Percentiles rank a stretch among this genome's conserved stretches.
Evolutionary conservation across 176 grass and related monocot species (phyloP).

Genomic region (Luzula sylvatica): DNA sequence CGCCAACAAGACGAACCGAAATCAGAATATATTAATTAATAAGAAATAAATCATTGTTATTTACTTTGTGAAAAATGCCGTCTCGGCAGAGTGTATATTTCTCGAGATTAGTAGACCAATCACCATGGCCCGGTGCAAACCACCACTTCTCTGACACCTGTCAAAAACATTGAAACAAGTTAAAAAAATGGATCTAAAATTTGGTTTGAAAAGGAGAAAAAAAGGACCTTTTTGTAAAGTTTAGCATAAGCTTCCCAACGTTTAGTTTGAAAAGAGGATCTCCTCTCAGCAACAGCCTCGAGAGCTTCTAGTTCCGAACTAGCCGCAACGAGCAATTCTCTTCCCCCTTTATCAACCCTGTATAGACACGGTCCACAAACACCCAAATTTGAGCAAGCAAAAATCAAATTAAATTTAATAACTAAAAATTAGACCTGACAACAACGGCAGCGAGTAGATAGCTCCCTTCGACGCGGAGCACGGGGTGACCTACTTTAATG

Average conservation of each 20-base stretch:
- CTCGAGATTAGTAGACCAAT: conserved; percentile 93
- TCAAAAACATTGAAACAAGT: conserved; percentile 11
- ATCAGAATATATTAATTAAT: neutral
- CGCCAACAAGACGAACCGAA: conserved; percentile 6
- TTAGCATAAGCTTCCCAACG: conserved; percentile 89
- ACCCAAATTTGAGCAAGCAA: neutral
- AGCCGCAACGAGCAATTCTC: conserved; percentile 88
- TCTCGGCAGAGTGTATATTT: conserved; percentile 91
- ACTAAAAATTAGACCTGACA: conserved; percentile 53
- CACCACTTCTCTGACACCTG: conserved; percentile 99
- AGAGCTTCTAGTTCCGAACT: conserved; percentile 92
- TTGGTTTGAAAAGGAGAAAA: conserved; percentile 10
- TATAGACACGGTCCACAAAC: conserved; percentile 16
- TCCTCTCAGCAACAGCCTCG: conserved; percentile 74
- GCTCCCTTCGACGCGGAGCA: conserved; percentile 78
- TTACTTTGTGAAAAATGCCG: conserved; percentile 94
- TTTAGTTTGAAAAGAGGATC: conserved; percentile 75
- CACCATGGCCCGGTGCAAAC: conserved; percentile 96
- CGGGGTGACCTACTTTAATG: conserved; percentile 84
- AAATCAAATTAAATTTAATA: neutral
- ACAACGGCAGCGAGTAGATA: conserved; percentile 79
- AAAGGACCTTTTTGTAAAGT: conserved; percentile 84
- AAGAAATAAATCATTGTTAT: conserved; percentile 10
- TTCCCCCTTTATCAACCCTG: conserved; percentile 81
- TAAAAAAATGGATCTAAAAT: neutral